These are phyloP conservation scores for Aspergillus proliferans DNA, from an alignment of 2,329 filamentous ascomycete genomes.

Conservation along the genomic window DNA sequence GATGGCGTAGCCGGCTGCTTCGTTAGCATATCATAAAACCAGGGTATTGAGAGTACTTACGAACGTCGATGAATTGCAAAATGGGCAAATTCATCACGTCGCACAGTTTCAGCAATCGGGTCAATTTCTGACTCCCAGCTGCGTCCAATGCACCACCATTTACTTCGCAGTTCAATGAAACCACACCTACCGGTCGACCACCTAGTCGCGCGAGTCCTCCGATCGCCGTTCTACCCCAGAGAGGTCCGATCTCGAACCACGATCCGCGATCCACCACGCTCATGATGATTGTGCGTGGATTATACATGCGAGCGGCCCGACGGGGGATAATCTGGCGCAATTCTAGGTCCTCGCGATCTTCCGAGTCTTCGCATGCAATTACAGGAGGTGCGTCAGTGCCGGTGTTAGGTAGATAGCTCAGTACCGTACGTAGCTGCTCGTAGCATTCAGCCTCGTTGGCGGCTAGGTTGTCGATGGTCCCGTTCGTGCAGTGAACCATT, in stretches of 20 bases:
- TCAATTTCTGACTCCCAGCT: conserved; percentile 55
- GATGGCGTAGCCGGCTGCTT: conserved; percentile 53
- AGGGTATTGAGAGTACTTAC: conserved; percentile 22
- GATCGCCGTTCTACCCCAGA: conserved; percentile 59
- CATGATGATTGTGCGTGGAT: conserved; percentile 52
- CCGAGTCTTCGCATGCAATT: conserved; percentile 43
- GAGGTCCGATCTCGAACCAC: conserved; percentile 59
- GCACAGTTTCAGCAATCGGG: conserved; percentile 55
- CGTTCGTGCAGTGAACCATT: conserved; percentile 57
- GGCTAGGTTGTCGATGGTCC: conserved; percentile 60
- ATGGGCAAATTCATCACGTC: conserved; percentile 61
- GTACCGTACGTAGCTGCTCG: conserved; percentile 52
- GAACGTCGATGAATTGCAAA: conserved; percentile 58
- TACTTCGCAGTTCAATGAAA: conserved; percentile 56
- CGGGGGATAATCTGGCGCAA: conserved; percentile 54
- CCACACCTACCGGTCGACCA: conserved; percentile 53
- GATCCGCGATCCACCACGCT: conserved; percentile 51
- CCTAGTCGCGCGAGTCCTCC: conserved; percentile 54
- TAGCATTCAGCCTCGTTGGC: conserved; percentile 57
- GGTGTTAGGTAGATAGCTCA: conserved; percentile 54
- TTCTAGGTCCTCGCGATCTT: conserved; percentile 43
- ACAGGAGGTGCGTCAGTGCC: conserved; percentile 51
- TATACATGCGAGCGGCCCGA: conserved; percentile 55
- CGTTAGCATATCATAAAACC: conserved; percentile 3
- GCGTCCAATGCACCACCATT: conserved; percentile 58